phyloP scores from a whole-genome alignment of 1,139 yeast species.

The Blastobotrys aristatus region DNA sequence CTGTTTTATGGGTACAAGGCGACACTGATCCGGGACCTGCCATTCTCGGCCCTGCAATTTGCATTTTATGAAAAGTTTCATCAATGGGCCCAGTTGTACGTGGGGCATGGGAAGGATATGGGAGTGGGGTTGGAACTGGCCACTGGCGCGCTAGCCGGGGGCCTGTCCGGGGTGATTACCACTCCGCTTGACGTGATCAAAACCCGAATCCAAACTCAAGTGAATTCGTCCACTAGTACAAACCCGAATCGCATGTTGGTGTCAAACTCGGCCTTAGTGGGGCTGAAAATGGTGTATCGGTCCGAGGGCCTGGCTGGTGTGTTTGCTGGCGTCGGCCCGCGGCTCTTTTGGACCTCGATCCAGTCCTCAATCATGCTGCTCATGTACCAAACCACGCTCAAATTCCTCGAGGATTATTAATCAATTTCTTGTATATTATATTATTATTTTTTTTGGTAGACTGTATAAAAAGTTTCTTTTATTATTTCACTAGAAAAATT shows the following conservation, averaged over 20 bases:
- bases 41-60: slow-evolving; percentile 92
- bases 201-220: slow-evolving; percentile 84
- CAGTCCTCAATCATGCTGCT: slow-evolving; percentile 94
- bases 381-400: slow-evolving; percentile 55
- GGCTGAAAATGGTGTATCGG: slow-evolving; percentile 60
- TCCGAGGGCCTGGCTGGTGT: slow-evolving; percentile 75
- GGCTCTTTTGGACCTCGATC: slow-evolving; percentile 93
- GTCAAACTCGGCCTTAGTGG: slow-evolving; percentile 54
- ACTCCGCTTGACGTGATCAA: slow-evolving; percentile 90
- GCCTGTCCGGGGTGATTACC: slow-evolving; percentile 80
- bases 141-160: slow-evolving; percentile 97
- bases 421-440: no score
- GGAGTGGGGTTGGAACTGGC: slow-evolving; percentile 61
- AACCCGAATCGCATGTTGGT: slow-evolving; percentile 16
- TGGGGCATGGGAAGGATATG: slow-evolving; percentile 34
- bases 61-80: slow-evolving; percentile 86
- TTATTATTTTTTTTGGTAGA: not conserved
- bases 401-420: slow-evolving; percentile 21
- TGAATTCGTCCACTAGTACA: slow-evolving; percentile 19
- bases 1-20: slow-evolving; percentile 91
- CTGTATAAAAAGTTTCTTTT: no score
- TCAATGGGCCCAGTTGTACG: slow-evolving; percentile 33
- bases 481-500: no score
- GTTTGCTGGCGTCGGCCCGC: slow-evolving; percentile 93
- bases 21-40: slow-evolving; percentile 83